Conservation (phyloP, 2,329 filamentous ascomycete genomes). For the Exserohilum rostratum region DNA sequence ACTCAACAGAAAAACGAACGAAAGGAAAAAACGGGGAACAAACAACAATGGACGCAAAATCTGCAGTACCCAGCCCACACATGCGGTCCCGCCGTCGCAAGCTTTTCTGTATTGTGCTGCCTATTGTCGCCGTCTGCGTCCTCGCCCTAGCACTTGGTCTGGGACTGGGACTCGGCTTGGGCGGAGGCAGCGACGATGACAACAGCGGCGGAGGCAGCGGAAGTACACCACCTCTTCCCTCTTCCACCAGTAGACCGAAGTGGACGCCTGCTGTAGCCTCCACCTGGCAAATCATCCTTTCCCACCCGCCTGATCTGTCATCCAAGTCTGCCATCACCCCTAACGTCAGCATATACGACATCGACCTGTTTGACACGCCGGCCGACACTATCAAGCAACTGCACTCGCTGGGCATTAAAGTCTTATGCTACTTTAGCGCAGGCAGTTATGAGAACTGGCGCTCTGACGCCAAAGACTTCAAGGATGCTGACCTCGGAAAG, state of each 20-base stretch:
- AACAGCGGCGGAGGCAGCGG: conserved; percentile 30
- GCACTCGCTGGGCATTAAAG: conserved; percentile 60
- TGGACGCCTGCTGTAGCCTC: conserved; percentile 62
- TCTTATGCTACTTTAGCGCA: conserved; percentile 78
- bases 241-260: conserved; percentile 35
- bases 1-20: background rate
- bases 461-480: conserved; percentile 63
- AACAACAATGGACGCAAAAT: conserved; percentile 17
- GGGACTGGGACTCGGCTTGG: conserved; percentile 60
- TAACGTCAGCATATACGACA: conserved; percentile 66
- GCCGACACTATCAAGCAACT: conserved; percentile 55
- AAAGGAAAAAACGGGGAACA: background rate
- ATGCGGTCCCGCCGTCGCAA: conserved; percentile 32
- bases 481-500: conserved; percentile 62
- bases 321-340: conserved; percentile 49
- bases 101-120: conserved; percentile 29
- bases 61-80: conserved; percentile 4
- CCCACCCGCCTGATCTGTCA: conserved; percentile 34
- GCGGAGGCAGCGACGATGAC: conserved; percentile 31
- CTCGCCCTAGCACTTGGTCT: conserved; percentile 60
- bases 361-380: conserved; percentile 63
- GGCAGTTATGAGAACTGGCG: conserved; percentile 71
- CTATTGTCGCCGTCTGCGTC: conserved; percentile 46
- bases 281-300: conserved; percentile 68
- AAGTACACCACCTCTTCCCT: conserved; percentile 27